Base-by-base conservation (phyloP, 331 rosid species). In the Cydonia oblonga region DNA sequence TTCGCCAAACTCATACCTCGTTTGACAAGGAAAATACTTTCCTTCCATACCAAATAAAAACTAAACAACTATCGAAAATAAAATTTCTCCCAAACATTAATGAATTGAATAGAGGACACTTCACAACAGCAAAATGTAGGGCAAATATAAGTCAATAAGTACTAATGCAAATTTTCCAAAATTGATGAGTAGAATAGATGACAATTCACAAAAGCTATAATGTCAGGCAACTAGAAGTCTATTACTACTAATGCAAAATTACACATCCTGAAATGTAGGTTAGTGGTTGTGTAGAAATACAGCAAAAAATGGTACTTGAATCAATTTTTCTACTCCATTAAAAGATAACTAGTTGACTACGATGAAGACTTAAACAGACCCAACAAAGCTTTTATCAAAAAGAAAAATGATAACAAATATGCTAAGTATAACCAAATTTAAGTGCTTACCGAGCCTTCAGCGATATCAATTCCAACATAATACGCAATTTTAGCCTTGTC, bases 381-480 rank as follows among this genome's bases (percentile, higher is more conserved):
- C 63, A 20, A 5, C 29, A 49, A 38, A 35, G 12, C 33, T 20
- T 12, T 3, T n/a, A 38, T 9, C 4, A 18, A 15, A 62, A 32
- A 30, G 63, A 58, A 64, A n/a, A 69, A 18, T 33, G 38, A 7
- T 13, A 68, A 72, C 3, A n/a, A 61, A 70, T 3, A 66, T 64
- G 73, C 19, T 4, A 49, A 46, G 42, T 20, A 38, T 16, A 63
- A 28, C 57, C n/a, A 35, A 54, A 52, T 9, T 32, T 25, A n/a
- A 81, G 75, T 54, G 80, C 96, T 88, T 80, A 89, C 98, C 0
- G 99, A 95, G 74, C 97, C 99, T 53, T 91, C 93, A 10, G 99
- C 97, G 26, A 95, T 95, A 83, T 91, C 99, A 79, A 95, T 78
- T 46, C 99, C 99, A 79, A 95, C 99, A 77, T 95, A 95, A 69